Conservation (phyloP, 2,329 filamentous ascomycete species). For the Amphichorda felina region DNA sequence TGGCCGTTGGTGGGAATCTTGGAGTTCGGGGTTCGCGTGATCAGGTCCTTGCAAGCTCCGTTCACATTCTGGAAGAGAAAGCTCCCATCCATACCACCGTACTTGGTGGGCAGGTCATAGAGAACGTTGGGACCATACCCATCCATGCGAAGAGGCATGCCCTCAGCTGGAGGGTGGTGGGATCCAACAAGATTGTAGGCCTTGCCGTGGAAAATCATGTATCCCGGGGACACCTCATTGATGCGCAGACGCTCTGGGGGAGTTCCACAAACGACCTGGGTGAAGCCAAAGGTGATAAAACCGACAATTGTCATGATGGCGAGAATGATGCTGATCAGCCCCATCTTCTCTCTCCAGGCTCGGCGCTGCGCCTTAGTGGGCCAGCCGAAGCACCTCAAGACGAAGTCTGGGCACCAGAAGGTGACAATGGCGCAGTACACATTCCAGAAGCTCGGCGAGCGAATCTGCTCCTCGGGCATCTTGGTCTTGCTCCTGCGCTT, state of each 20-base stretch:
- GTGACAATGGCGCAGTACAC: slow-evolving; percentile 90
- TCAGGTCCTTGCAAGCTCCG: slow-evolving; percentile 85
- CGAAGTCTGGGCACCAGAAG: slow-evolving; percentile 83
- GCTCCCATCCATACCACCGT: slow-evolving; percentile 84
- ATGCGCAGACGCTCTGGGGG: slow-evolving; percentile 63
- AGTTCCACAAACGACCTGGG: slow-evolving; percentile 67
- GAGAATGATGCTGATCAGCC: slow-evolving; percentile 85
- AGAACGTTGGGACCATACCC: slow-evolving; percentile 62
- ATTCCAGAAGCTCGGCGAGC: slow-evolving; percentile 83
- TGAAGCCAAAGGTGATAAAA: slow-evolving; percentile 96
- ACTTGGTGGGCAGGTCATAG: slow-evolving; percentile 70
- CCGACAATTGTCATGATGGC: slow-evolving; percentile 81
- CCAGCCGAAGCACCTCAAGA: slow-evolving; percentile 79
- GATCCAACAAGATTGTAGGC: slow-evolving; percentile 77
- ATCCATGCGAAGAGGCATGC: slow-evolving; percentile 48
- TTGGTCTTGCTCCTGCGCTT: slow-evolving; percentile 34
- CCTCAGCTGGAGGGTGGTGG: slow-evolving; percentile 66
- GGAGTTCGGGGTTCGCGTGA: slow-evolving; percentile 58
- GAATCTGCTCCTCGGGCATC: slow-evolving; percentile 45
- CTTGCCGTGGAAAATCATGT: slow-evolving; percentile 92
- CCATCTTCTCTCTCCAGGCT: slow-evolving; percentile 98
- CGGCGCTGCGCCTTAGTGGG: slow-evolving; percentile 74
- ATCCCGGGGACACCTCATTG: slow-evolving; percentile 71
- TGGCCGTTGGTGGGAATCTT: slow-evolving; percentile 67
- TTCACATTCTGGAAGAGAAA: slow-evolving; percentile 99